Evolutionary conservation across 2,329 filamentous ascomycete species (phyloP), one percentile per base, ranked within the genome.

Genomic region (Pseudogymnoascus sp.): DNA sequence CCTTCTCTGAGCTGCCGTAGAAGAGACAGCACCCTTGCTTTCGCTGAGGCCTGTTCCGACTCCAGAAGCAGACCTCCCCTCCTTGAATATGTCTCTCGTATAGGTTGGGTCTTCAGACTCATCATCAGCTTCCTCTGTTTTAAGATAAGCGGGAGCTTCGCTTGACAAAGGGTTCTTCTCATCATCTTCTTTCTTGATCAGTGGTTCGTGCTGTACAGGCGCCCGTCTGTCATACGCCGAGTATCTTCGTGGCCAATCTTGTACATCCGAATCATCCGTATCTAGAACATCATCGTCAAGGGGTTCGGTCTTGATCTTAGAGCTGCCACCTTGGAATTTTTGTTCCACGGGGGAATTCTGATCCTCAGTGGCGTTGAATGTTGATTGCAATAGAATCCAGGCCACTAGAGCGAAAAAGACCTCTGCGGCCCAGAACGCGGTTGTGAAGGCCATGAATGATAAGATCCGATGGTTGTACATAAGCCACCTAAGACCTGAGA

Each of bases 381-480:
- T 50, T 11, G 43, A 18, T 16, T 38, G 37, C 5, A 71, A 43
- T 18, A 89, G 67, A 0, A 81, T 71, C 87, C 90, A 96, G 0
- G 83, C 86, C 0, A 86, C 37, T 1, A 79, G 77, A 71, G 89
- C 83, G 41, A 86, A 87, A 0, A 85, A 65, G 68, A 95, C 79
- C 70, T 93, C 91, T 11, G 85, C 83, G 1, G 77, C 71, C 91
- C 92, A 97, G 74, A 97, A 97, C 0, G 83, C 67, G 0, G 77
- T 73, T 0, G 86, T 89, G 68, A 92, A 88, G 0, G 86, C 69
- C 0, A 88, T 59, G 62, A 91, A 92, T 4, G 86, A 86, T 1
- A 85, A 72, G 36, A 94, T 69, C 11, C 88, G 85, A 75, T 93
- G 87, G 64, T 90, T 86, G 69, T 94, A 94, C 89, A 99, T 96